Evolutionary conservation across 179 eudicot genomes (phyloP), one percentile per base, ranked within the genome.

Genomic region (Monotropa hypopitys): DNA sequence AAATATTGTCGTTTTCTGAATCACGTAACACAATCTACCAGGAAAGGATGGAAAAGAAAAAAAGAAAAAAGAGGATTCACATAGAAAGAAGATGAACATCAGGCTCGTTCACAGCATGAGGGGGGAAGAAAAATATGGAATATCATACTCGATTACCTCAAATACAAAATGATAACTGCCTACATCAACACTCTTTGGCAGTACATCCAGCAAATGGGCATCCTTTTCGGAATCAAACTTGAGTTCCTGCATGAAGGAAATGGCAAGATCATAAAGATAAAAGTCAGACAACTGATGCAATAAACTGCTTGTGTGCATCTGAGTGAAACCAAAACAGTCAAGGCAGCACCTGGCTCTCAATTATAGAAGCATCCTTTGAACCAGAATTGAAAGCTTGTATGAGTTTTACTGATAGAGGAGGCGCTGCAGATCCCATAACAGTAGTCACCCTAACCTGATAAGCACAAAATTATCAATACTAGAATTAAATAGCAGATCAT

Each of bases 401-500:
- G 51, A 95, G 88, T 81, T 88, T 90, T 72, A 95, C 95, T 1
- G 93, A 81, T 15, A 91, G 77, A 23, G 91, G 86, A 78, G 97
- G 97, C 26, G 90, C 90, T 47, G 79, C 40, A 54, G 95, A 91
- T 75, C 99, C 99, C 80, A 95, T 78, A 23, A 91, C 92, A 32
- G 97, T 91, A 76, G 68, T 91, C 80, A 92, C 97, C 74, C 84
- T 86, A 51, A 95, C 99, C 97, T 93, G 87, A 77, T 49, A 56
- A 83, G 76, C 30, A 71, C 15, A 33, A 76, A 16, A 21, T n/a
- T 32, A 33, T 43, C 30, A 75, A 32, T n/a, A 10, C 4, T 18
- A 43, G 42, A 61, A 13, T 33, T 40, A 21, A 40, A 21, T 28
- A 57, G 45, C 28, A 3, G 26, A 45, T 33, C 63, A 75, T 61